These are phyloP conservation scores for Byssochlamys sp. DNA, from an alignment of 2,329 filamentous ascomycete species.

Conservation along the genomic window DNA sequence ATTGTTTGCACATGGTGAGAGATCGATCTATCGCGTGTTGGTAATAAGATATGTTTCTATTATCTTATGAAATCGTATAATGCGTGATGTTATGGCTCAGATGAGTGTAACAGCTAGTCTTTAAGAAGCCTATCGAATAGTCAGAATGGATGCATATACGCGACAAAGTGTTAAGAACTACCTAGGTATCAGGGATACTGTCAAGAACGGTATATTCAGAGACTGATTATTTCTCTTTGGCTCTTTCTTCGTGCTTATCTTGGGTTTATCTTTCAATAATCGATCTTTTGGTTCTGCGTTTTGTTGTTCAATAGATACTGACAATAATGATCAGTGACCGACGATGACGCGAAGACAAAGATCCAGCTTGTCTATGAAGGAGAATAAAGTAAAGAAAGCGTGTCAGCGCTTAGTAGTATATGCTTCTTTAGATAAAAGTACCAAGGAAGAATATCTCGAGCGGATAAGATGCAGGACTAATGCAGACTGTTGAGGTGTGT, in stretches of 20 bases:
- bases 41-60: neutral
- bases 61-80: neutral
- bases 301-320: neutral
- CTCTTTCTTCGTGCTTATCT: too few species aligned
- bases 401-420: neutral
- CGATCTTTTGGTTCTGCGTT: neutral
- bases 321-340: too few species aligned
- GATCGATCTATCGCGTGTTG: conserved; percentile 6
- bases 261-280: neutral
- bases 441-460: neutral
- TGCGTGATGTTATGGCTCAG: too few species aligned
- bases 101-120: too few species aligned
- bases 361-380: neutral
- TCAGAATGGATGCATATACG: too few species aligned
- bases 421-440: neutral
- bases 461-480: neutral
- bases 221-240: too few species aligned
- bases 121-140: too few species aligned
- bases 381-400: neutral
- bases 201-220: too few species aligned
- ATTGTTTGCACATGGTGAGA: conserved; percentile 25
- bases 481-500: neutral
- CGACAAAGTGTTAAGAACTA: too few species aligned
- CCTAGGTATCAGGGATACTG: too few species aligned
- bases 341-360: neutral